Percentiles rank a stretch among this genome's conserved stretches.
These are phyloP conservation scores for Penicillium digitatum DNA, from an alignment of 2,329 filamentous ascomycete species.

Conservation along the genomic window DNA sequence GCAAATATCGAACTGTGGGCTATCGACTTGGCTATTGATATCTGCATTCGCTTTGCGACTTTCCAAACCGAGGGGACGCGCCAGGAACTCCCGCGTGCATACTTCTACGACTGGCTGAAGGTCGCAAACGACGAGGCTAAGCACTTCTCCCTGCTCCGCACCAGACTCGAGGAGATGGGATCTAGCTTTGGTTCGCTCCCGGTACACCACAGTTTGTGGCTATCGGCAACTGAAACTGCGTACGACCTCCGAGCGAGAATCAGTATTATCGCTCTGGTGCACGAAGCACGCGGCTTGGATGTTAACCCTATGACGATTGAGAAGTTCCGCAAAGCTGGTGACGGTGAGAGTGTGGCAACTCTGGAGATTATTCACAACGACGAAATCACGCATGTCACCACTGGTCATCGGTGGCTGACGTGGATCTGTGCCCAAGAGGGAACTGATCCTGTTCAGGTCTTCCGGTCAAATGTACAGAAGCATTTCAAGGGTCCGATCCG, in stretches of 20 bases:
- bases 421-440: constrained; percentile 48
- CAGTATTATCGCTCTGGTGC: constrained; percentile 48
- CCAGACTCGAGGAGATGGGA: constrained; percentile 45
- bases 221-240: constrained; percentile 43
- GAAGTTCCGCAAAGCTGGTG: constrained; percentile 44
- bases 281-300: constrained; percentile 47
- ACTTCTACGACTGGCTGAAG: constrained; percentile 49
- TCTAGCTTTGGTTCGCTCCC: constrained; percentile 46
- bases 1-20: constrained; percentile 50
- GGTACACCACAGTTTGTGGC: constrained; percentile 47
- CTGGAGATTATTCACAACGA: constrained; percentile 48
- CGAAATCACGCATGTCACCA: constrained; percentile 50
- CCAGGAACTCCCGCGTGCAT: constrained; percentile 41
- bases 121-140: constrained; percentile 49
- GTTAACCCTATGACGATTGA: constrained; percentile 49
- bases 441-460: constrained; percentile 46
- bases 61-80: constrained; percentile 37
- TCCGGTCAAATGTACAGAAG: constrained; percentile 42
- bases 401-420: constrained; percentile 46
- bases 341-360: constrained; percentile 42
- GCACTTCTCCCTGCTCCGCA: constrained; percentile 47
- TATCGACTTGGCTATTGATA: constrained; percentile 48
- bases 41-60: constrained; percentile 46
- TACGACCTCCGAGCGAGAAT: constrained; percentile 47
- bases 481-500: constrained; percentile 44